Conservation (phyloP, 1,139 yeast species). For the Hyphopichia buzzinii region DNA sequence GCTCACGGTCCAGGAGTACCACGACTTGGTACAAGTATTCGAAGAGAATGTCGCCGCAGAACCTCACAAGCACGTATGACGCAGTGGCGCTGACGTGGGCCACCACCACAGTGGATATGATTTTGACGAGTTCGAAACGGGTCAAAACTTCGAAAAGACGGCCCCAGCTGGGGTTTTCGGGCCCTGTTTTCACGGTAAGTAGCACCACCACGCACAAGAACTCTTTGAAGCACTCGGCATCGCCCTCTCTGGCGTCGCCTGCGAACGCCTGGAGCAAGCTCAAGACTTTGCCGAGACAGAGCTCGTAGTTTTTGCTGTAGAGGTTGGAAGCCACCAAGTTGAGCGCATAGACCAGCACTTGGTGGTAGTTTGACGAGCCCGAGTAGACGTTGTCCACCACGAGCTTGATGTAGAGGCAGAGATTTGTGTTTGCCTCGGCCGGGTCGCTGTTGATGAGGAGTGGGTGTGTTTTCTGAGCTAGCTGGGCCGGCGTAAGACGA, state of each 20-base stretch:
- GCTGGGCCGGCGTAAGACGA: conserved; percentile 3
- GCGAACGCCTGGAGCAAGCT: conserved; percentile 34
- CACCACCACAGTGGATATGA: conserved; percentile 38
- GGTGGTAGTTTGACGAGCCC: conserved; percentile 24
- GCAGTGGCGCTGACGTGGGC: conserved; percentile 26
- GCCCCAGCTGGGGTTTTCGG: conserved; percentile 6
- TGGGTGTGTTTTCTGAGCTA: conserved; percentile 18
- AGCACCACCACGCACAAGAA: conserved; percentile 33
- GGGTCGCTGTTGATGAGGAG: conserved; percentile 40
- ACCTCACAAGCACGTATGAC: conserved; percentile 36
- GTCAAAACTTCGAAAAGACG: conserved; percentile 25
- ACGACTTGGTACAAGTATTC: conserved; percentile 42
- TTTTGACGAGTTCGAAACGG: conserved; percentile 48
- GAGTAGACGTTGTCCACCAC: conserved; percentile 30
- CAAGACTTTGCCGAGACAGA: conserved; percentile 42
- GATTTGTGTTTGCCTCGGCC: conserved; percentile 39
- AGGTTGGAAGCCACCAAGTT: conserved; percentile 38
- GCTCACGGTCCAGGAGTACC: conserved; percentile 34
- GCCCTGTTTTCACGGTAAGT: neutral
- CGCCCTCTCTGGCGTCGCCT: conserved; percentile 10
- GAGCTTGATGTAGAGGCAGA: conserved; percentile 34
- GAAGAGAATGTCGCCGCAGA: conserved; percentile 42
- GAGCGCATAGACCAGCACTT: conserved; percentile 34
- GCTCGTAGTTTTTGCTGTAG: conserved; percentile 34
- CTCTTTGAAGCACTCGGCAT: conserved; percentile 30